These are phyloP conservation scores for Cornus florida DNA, from an alignment of 148 eudicot species.

Conservation along the genomic window DNA sequence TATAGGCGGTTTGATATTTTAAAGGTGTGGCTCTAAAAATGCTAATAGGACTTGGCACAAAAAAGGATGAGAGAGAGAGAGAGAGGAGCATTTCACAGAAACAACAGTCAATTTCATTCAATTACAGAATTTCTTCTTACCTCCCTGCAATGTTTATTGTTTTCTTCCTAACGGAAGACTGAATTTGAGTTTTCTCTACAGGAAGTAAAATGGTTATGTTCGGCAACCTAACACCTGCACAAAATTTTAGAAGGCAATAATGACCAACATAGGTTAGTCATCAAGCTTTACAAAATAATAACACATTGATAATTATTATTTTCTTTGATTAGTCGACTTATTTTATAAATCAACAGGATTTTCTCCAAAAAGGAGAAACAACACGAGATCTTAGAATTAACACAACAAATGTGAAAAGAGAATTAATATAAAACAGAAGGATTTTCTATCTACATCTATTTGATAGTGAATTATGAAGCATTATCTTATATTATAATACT, in stretches of 20 bases:
- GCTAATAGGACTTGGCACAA: too few relatives aligned
- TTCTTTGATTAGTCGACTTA: neutral
- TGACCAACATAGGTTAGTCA: slow-evolving; percentile 1
- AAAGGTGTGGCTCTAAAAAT: too few relatives aligned
- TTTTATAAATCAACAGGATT: neutral
- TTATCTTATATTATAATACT: too few relatives aligned
- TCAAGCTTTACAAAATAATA: neutral
- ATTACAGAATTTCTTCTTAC: slow-evolving; percentile 37
- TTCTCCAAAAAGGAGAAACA: neutral
- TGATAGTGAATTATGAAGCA: neutral
- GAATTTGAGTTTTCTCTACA: slow-evolving; percentile 53
- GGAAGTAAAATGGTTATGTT: slow-evolving; percentile 65
- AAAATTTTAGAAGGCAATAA: slow-evolving; percentile 12
- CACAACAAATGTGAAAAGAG: neutral
- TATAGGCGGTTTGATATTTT: too few relatives aligned
- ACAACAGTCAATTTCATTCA: neutral
- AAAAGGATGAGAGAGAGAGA: too few relatives aligned
- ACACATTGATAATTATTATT: neutral
- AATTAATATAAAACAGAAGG: neutral
- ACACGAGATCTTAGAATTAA: neutral
- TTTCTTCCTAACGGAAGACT: slow-evolving; percentile 54
- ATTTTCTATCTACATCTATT: neutral
- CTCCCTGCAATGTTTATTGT: slow-evolving; percentile 69
- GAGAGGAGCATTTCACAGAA: too few relatives aligned
- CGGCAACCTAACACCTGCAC: slow-evolving; percentile 81